Percentiles rank a stretch among this genome's conserved stretches.
Conservation (phyloP, 257 asterid species). For the Gentiana macrophylla region DNA sequence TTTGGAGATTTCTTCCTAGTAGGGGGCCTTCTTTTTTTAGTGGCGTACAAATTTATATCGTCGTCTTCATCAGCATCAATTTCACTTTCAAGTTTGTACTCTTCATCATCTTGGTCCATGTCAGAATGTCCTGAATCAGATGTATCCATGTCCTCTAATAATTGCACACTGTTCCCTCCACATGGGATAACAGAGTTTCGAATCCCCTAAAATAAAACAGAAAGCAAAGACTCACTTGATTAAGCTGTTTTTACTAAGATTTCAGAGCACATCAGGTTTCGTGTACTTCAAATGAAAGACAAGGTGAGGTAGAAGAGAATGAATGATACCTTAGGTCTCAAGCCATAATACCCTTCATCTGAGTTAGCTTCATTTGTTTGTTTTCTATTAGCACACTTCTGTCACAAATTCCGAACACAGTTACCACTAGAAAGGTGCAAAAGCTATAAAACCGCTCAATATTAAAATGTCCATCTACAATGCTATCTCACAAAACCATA, state of each 20-base stretch:
- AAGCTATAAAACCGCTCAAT: neutral
- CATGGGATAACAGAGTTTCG: conserved; percentile 38
- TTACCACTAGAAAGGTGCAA: neutral
- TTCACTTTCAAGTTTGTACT: conserved; percentile 13
- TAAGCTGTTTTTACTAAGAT: neutral
- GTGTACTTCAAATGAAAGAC: neutral
- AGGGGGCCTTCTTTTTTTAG: conserved; percentile 28
- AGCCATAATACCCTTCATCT: conserved; percentile 35
- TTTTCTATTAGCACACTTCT: conserved; percentile 51
- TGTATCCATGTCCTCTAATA: conserved; percentile 67
- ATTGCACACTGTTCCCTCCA: conserved; percentile 22
- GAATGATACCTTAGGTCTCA: conserved; percentile 57
- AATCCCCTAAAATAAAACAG: conserved; percentile 28
- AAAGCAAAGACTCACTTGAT: neutral
- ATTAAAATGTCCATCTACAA: neutral
- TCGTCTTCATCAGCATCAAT: conserved; percentile 17
- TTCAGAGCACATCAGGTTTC: neutral
- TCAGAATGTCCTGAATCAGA: conserved; percentile 40
- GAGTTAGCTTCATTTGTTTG: conserved; percentile 30
- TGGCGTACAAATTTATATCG: conserved; percentile 2
- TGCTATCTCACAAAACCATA: neutral
- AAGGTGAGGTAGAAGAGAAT: neutral
- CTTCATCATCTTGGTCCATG: conserved; percentile 24
- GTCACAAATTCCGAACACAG: neutral
- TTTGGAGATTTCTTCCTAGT: conserved; percentile 26